Base-by-base conservation (phyloP, 768 basidiomycete genomes). In the Symmetrospora coprosmae region DNA sequence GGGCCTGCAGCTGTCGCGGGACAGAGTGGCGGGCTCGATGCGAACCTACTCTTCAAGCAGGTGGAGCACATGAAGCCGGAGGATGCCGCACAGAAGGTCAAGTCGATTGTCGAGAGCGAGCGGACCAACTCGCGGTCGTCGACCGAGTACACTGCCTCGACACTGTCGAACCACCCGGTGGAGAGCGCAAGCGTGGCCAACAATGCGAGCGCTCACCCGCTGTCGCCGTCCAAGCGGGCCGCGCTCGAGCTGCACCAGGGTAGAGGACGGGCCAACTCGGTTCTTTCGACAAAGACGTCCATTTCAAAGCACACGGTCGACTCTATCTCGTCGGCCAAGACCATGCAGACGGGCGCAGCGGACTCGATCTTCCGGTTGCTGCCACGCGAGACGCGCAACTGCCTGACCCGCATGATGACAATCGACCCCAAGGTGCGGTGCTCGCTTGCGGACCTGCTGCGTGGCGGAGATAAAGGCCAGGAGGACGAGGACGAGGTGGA, bases 281-380 rank as follows among this genome's bases (percentile, higher is more conserved):
- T 51, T 21, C 16, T 49, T 6, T 61, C 60, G 3, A 33, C 47
- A 31, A 61, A 50, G 17, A 61, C 60, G 5, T 50, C 60, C 13
- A 49, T 61, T 30, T 50, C 60, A 28, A 50, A 38, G 41, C 47
- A 50, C 31, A 50, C 47, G 28, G 60, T 40, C 48, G 61, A 45
- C 13, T 64, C 62, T 23, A 72, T 74, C 60, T 73, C 73, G 6
- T 73, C 72, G 7, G 70, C 72, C 45, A 65, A 79, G 40, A 87
- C 87, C 1, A 85, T 80, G 77, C 79, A 80, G 66, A 70, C 74
- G 50, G 81, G 79, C 55, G 84, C 86, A 19, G 82, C 87, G 27
- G 92, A 97, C 71, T 90, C 88, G 7, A 94, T 99, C 69, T 97
- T 99, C 78, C 82, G 92, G 19, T 78, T 97, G 9, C 78, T 99